Base-by-base conservation (phyloP, 306 rosid species). In the Lupinus albus region DNA sequence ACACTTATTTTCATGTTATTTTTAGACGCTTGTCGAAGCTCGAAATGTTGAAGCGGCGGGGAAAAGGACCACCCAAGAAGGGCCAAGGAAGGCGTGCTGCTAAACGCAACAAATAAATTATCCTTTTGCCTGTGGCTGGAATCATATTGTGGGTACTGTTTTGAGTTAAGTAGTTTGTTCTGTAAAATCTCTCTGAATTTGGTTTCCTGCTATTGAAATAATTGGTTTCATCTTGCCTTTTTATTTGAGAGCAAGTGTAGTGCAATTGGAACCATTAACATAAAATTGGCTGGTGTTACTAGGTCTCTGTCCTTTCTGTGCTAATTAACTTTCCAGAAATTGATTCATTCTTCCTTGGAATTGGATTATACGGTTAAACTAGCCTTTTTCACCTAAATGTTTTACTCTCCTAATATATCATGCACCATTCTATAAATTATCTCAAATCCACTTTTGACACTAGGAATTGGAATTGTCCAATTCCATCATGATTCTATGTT, bases 21-120 rank as follows among this genome's bases (percentile, higher is more conserved):
- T 48, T 2, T 57, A 91, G 97, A 81, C 96, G 96, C 32, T 74
- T 85, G 75, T 80, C 89, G 14, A 91, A 82, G 79, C 96, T 91
- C 58, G 91, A 88, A 84, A 91, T 91, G 94, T 78, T 91, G 88
- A 91, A 85, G 86, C 96, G 96, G 38, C 89, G 97, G 16, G 94
- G 97, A 35, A 91, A 91, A 74, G 96, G 96, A 68, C 85, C 96
- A 33, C 96, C 94, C n/a, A 86, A 88, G 89, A 91, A 91, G 82
- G 96, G 96, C 59, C 88, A 88, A 32, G 97, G 97, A 69, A 84
- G 64, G 84, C 94, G 95, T 68, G 95, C 94, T 53, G 80, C 87
- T 61, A 91, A 91, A 59, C 95, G 95, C 56, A 87, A 69, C 76
- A 79, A 91, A 72, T 86, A 83, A 75, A 72, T 72, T 25, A 67